Evolutionary conservation across 441 rosid genomes (phyloP).

Genomic region (Capsella rubella): DNA sequence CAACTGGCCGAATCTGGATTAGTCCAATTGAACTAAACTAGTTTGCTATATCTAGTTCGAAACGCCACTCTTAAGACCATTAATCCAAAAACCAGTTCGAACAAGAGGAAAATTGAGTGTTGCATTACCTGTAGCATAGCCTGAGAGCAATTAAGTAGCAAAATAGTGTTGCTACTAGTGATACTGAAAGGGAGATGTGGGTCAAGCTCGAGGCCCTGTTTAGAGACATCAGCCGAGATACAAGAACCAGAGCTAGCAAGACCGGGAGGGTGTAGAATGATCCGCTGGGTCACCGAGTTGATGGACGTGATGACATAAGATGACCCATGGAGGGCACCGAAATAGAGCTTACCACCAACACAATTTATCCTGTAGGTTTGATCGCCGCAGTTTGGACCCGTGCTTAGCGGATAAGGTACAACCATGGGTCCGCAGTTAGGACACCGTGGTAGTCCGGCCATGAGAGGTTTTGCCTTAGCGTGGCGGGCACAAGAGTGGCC

Average conservation of each 20-base stretch:
- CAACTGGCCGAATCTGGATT: neutral
- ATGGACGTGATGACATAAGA: conserved; percentile 50
- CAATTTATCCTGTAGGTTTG: conserved; percentile 49
- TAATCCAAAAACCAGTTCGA: neutral
- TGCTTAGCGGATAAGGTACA: conserved; percentile 57
- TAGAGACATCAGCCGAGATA: conserved; percentile 45
- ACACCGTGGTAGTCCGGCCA: conserved; percentile 44
- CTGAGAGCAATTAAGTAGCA: conserved; percentile 51
- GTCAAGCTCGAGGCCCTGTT: conserved; percentile 51
- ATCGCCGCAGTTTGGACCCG: conserved; percentile 51
- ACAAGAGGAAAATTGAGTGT: neutral
- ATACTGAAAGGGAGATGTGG: conserved; percentile 51
- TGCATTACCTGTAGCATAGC: conserved; percentile 42
- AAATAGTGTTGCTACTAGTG: conserved; percentile 52
- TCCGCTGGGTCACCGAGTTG: conserved; percentile 46
- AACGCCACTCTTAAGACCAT: neutral
- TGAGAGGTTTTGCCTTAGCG: conserved; percentile 36
- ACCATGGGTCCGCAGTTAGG: conserved; percentile 49
- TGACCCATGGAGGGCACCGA: conserved; percentile 47
- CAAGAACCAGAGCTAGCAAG: conserved; percentile 42
- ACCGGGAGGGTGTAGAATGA: conserved; percentile 47
- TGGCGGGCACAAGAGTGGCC: conserved; percentile 35
- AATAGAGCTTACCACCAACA: conserved; percentile 46
- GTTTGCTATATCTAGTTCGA: neutral
- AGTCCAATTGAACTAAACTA: neutral